These are phyloP conservation scores for Hemisphaericaspora xylanilytica DNA, from an alignment of 1,139 yeast species.

Conservation along the genomic window DNA sequence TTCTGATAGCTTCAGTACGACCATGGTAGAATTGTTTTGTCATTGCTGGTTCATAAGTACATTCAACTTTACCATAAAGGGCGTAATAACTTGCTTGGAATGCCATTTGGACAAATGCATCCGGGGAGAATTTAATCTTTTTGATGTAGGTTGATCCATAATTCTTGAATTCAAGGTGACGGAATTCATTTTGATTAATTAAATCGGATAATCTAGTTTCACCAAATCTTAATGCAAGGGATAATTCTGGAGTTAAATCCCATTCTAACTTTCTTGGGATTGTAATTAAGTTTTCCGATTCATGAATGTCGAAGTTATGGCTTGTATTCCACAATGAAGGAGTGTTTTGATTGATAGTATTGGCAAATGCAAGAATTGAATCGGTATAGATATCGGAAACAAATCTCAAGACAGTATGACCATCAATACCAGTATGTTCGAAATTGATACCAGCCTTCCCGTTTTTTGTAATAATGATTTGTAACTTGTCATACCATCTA, in stretches of 20 bases:
- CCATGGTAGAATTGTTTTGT: slow-evolving; percentile 85
- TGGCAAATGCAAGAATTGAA: slow-evolving; percentile 82
- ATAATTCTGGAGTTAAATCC: slow-evolving; percentile 74
- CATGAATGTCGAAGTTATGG: slow-evolving; percentile 9
- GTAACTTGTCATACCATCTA: slow-evolving; percentile 92
- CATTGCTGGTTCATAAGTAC: slow-evolving; percentile 96
- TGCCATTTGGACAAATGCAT: slow-evolving; percentile 92
- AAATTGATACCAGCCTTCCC: slow-evolving; percentile 93
- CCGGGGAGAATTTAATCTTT: slow-evolving; percentile 86
- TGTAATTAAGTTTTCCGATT: slow-evolving; percentile 42
- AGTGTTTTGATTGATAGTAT: slow-evolving; percentile 73
- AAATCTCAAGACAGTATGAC: slow-evolving; percentile 86
- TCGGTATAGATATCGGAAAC: slow-evolving; percentile 91
- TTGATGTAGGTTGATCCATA: slow-evolving; percentile 81
- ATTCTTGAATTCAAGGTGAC: slow-evolving; percentile 68
- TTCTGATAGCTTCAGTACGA: slow-evolving; percentile 86
- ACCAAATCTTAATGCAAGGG: slow-evolving; percentile 81
- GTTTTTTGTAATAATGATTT: slow-evolving; percentile 82
- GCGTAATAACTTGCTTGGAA: slow-evolving; percentile 93
- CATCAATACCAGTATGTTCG: slow-evolving; percentile 95
- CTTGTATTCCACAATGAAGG: slow-evolving; percentile 64
- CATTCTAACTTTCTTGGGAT: slow-evolving; percentile 88
- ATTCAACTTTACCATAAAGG: slow-evolving; percentile 86
- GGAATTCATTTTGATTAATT: slow-evolving; percentile 86
- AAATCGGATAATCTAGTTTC: slow-evolving; percentile 86